Conservation (phyloP, 2,329 filamentous ascomycete genomes). For the Penicillium sp. region DNA sequence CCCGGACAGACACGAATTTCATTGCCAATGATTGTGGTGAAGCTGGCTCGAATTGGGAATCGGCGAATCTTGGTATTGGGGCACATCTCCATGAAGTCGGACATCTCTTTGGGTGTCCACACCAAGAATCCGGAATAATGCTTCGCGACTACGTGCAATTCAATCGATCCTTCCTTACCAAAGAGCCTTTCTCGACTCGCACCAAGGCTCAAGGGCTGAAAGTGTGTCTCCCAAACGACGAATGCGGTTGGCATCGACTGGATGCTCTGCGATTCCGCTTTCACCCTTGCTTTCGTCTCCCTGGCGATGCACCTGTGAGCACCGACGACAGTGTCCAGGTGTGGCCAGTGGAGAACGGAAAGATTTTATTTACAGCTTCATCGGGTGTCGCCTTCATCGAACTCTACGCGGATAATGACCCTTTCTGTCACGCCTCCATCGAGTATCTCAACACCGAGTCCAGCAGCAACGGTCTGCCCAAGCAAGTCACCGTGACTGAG, state of each 20-base stretch:
- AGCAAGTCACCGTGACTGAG: conserved; percentile 69
- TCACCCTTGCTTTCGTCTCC: conserved; percentile 83
- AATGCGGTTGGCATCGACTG: conserved; percentile 86
- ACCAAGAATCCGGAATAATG: conserved; percentile 91
- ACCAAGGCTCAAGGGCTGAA: conserved; percentile 75
- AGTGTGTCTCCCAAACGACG: conserved; percentile 67
- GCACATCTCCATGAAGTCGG: conserved; percentile 88
- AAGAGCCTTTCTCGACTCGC: conserved; percentile 79
- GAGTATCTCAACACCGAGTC: conserved; percentile 64
- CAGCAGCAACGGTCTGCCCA: conserved; percentile 56
- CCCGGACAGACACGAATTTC: conserved; percentile 70
- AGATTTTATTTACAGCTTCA: conserved; percentile 68
- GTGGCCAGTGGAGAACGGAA: conserved; percentile 74
- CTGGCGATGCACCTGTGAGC: conserved; percentile 61
- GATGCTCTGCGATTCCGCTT: conserved; percentile 83
- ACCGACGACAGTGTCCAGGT: conserved; percentile 74
- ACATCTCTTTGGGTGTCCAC: conserved; percentile 82
- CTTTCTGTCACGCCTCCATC: conserved; percentile 71
- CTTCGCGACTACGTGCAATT: conserved; percentile 76
- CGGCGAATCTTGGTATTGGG: conserved; percentile 89
- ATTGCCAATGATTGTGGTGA: conserved; percentile 84
- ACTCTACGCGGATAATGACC: conserved; percentile 72
- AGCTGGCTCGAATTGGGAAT: conserved; percentile 86
- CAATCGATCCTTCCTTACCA: conserved; percentile 73
- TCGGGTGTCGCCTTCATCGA: conserved; percentile 83